Conservation (phyloP, 352 stramenopile species). For the Globisporangium cylindrosporum region DNA sequence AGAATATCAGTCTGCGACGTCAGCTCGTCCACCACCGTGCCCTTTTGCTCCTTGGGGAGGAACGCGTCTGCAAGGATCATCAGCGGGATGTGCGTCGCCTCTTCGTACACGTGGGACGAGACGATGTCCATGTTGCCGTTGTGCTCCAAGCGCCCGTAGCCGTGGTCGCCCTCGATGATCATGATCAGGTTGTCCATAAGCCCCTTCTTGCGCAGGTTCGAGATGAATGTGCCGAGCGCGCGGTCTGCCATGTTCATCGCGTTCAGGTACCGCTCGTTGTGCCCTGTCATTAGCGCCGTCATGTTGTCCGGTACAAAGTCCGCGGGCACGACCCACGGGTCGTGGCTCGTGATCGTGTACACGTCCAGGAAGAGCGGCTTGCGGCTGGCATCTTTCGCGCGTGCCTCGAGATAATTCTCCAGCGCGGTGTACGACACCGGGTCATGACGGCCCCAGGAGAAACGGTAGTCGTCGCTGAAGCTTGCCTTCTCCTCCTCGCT, state of each 20-base stretch:
- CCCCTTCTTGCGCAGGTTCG: constrained; percentile 39
- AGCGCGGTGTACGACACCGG: constrained; percentile 66
- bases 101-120: constrained; percentile 58
- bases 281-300: constrained; percentile 44
- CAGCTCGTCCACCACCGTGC: constrained; percentile 44
- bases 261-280: constrained; percentile 65
- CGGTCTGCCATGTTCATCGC: constrained; percentile 61
- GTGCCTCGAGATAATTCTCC: constrained; percentile 51
- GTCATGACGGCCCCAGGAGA: constrained; percentile 67
- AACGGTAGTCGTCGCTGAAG: constrained; percentile 52
- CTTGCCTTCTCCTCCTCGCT: constrained; percentile 46
- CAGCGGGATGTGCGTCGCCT: constrained; percentile 54
- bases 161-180: constrained; percentile 64
- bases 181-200: constrained; percentile 75
- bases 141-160: constrained; percentile 62
- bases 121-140: constrained; percentile 56
- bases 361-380: constrained; percentile 72
- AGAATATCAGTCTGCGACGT: constrained; percentile 69
- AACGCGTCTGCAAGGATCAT: constrained; percentile 63
- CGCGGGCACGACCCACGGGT: constrained; percentile 47
- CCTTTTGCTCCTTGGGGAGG: constrained; percentile 36
- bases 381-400: constrained; percentile 40
- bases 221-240: constrained; percentile 60
- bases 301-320: constrained; percentile 46
- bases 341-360: constrained; percentile 73